Evolutionary conservation across 139 green algal genomes (phyloP).

Genomic region (Dunaliella sp.): DNA sequence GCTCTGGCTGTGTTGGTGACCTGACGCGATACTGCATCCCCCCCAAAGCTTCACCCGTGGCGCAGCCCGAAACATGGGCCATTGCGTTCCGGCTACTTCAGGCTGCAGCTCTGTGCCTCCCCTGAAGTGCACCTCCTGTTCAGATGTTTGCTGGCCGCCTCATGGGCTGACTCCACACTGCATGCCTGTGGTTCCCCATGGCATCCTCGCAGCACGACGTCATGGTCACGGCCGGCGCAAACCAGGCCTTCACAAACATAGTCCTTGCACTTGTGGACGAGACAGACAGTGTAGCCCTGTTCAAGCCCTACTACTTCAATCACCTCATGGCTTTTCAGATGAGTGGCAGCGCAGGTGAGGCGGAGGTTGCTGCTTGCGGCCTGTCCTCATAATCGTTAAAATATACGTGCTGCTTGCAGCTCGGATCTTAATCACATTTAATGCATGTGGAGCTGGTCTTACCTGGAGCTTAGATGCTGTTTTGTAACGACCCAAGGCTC

Average conservation of each 20-base stretch:
- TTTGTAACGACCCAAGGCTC: background rate
- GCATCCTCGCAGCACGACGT: slow-evolving; percentile 15
- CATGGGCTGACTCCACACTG: background rate
- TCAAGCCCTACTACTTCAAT: slow-evolving; percentile 93
- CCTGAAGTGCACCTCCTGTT: background rate
- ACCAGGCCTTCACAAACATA: slow-evolving; percentile 84
- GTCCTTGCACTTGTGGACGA: slow-evolving; percentile 77
- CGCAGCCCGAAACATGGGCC: background rate
- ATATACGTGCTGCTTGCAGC: too few species aligned
- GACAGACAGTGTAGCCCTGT: slow-evolving; percentile 71
- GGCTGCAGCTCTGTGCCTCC: background rate
- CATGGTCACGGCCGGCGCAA: slow-evolving; percentile 22
- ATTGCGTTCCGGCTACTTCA: background rate
- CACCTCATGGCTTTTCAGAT: slow-evolving; percentile 74
- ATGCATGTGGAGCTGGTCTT: background rate
- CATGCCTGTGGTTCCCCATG: background rate
- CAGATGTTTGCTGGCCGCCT: background rate
- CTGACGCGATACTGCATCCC: too few species aligned
- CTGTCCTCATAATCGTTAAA: background rate
- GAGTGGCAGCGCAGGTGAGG: background rate
- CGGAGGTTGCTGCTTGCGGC: background rate
- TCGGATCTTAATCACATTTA: too few species aligned
- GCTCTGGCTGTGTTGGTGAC: too few species aligned
- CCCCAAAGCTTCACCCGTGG: too few species aligned
- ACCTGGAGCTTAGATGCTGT: background rate